Evolutionary conservation across 2,329 filamentous ascomycete genomes (phyloP), one percentile per base, ranked within the genome.

Genomic region (Davidsoniella neocaledoniae): DNA sequence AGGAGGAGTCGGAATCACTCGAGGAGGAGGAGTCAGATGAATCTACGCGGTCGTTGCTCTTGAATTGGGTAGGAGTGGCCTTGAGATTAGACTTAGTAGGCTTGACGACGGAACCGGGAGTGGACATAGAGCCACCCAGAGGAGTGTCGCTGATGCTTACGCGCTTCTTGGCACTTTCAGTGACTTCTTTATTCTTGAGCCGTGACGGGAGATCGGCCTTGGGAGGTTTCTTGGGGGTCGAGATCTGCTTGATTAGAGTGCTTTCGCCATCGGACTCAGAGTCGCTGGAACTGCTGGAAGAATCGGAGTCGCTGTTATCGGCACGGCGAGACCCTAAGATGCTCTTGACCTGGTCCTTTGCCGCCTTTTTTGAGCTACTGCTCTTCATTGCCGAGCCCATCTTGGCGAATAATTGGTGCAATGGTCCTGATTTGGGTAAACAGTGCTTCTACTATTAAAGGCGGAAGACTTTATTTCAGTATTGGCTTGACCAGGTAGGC

Each of bases 241-340:
- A 54, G 36, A 43, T 50, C 47, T 53, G 48, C 44, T 53, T 53
- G 21, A 53, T 47, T 8, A 53, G 43, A 25, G 39, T 50, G 51
- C 25, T 12, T 44, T 56, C 54, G 49, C 54, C 53, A 29, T 58
- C 56, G 25, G 56, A 55, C 8, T 59, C 57, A 25, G 58, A 57
- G 40, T 61, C 60, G 37, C 60, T 62, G 29, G 62, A 61, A 51
- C 59, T 62, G 47, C 53, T 56, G 2, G 55, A 56, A 12, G 56
- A 55, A 21, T 59, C 55, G 36, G 57, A 56, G 6, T 53, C 51
- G 44, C 26, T 50, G 39, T 37, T 53, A 4, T 54, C 48, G 21
- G 43, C 43, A 19, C 51, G 49, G 17, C 51, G 56, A 42, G 54
- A 49, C 26, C 56, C 54, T 43, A 58, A 53, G n/a, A 50, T 50